Conservation (phyloP, 164 flowering plant species). For the Aristolochia fimbriata region DNA sequence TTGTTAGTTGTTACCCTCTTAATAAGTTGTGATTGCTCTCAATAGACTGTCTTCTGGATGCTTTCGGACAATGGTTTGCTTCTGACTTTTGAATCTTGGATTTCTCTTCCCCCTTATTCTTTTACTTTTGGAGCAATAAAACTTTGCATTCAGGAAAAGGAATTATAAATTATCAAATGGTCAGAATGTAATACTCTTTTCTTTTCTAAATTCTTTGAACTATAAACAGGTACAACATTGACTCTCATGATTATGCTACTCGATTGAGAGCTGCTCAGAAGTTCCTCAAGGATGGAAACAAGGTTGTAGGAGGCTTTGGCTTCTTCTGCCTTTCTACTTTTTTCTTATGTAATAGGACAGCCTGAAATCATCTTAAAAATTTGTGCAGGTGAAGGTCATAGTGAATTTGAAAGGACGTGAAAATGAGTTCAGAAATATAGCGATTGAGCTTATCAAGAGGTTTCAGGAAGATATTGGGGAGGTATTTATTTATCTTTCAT, state of each 20-base stretch:
- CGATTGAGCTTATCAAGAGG: constrained; percentile 72
- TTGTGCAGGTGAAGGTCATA: constrained; percentile 73
- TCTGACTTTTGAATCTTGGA: too few relatives aligned
- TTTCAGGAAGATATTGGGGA: constrained; percentile 85
- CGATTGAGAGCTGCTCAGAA: constrained; percentile 75
- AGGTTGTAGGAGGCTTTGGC: constrained; percentile 30
- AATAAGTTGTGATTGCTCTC: too few relatives aligned
- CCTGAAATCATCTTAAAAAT: constrained; percentile 7
- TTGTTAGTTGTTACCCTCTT: too few relatives aligned
- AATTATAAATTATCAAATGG: background rate
- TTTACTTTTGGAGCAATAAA: too few relatives aligned
- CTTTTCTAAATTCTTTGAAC: background rate
- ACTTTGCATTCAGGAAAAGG: too few relatives aligned
- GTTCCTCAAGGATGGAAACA: constrained; percentile 78
- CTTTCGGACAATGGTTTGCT: too few relatives aligned
- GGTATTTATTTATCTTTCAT: constrained; percentile 28
- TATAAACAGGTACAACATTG: constrained; percentile 73
- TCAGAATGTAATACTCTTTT: background rate
- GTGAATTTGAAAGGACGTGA: constrained; percentile 90
- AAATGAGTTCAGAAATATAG: constrained; percentile 69
- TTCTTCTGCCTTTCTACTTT: background rate
- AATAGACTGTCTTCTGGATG: too few relatives aligned
- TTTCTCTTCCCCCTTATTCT: too few relatives aligned
- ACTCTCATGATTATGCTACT: constrained; percentile 84
- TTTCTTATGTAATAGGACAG: background rate